Percentiles rank a stretch among this genome's conserved stretches.
These are phyloP conservation scores for Parathielavia hyrcaniae DNA, from an alignment of 495 filamentous ascomycete species.

Conservation along the genomic window DNA sequence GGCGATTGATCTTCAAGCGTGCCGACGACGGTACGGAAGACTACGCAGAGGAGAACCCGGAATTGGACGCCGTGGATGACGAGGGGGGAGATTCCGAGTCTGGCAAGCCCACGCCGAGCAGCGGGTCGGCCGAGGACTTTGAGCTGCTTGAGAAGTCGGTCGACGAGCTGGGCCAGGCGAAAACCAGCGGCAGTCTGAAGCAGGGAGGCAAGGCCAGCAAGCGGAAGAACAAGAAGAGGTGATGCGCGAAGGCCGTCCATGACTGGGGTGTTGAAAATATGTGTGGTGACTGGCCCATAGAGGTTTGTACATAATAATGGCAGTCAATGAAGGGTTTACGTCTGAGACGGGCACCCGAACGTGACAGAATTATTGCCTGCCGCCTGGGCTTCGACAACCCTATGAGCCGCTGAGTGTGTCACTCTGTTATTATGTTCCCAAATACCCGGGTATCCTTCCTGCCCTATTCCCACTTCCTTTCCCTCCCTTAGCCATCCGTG, in stretches of 20 bases:
- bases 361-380: too few relatives aligned
- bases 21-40: constrained; percentile 29
- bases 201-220: constrained; percentile 40
- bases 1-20: constrained; percentile 44
- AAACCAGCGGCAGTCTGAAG: constrained; percentile 39
- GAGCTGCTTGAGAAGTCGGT: constrained; percentile 51
- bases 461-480: neutral
- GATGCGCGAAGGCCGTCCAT: neutral
- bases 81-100: constrained; percentile 36
- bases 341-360: too few relatives aligned
- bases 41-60: constrained; percentile 32
- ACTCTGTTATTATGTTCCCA: neutral
- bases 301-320: neutral
- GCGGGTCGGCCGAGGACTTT: constrained; percentile 50
- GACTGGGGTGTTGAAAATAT: neutral
- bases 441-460: neutral
- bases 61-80: constrained; percentile 33
- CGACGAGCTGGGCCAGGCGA: constrained; percentile 39
- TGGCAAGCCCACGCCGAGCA: constrained; percentile 40
- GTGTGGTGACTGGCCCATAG: neutral
- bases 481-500: neutral
- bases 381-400: too few relatives aligned
- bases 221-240: constrained; percentile 46
- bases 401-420: too few relatives aligned
- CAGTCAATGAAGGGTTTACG: too few relatives aligned